Percentiles rank a stretch among this genome's conserved stretches.
phyloP scores from a whole-genome alignment of 1,284 basidiomycete species.

The Porodaedalea pini region DNA sequence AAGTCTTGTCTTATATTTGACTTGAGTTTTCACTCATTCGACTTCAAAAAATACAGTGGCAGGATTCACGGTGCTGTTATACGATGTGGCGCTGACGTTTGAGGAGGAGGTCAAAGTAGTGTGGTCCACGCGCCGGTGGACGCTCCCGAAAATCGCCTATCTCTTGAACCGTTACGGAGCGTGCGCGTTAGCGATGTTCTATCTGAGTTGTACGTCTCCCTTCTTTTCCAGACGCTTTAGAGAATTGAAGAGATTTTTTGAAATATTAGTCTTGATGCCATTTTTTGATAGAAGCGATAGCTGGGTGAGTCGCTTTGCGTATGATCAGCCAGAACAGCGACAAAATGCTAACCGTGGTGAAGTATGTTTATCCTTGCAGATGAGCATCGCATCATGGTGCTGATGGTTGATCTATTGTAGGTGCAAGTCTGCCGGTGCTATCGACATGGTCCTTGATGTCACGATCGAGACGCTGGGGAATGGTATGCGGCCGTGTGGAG shows the following conservation, averaged over 20 bases:
- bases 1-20: not conserved
- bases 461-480: constrained; percentile 1
- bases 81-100: constrained; percentile 10
- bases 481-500: not conserved
- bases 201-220: not conserved
- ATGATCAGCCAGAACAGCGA: not conserved
- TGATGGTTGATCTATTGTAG: not conserved
- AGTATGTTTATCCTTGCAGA: not conserved
- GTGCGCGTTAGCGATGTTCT: not conserved
- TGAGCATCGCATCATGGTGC: not conserved
- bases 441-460: not conserved
- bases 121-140: not conserved
- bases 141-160: not conserved
- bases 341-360: not conserved
- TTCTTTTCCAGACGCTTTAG: not conserved
- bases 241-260: not conserved
- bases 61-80: constrained; percentile 2
- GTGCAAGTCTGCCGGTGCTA: not conserved
- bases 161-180: constrained; percentile 1
- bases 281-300: not conserved
- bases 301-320: not conserved
- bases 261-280: not conserved
- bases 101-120: not conserved
- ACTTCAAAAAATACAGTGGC: not conserved
- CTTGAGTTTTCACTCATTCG: not conserved